A percentile compares a stretch with the other conserved stretches of the same genome.
These are phyloP conservation scores for Emergomyces pasteurianus DNA, from an alignment of 2,329 filamentous ascomycete genomes.

Conservation along the genomic window DNA sequence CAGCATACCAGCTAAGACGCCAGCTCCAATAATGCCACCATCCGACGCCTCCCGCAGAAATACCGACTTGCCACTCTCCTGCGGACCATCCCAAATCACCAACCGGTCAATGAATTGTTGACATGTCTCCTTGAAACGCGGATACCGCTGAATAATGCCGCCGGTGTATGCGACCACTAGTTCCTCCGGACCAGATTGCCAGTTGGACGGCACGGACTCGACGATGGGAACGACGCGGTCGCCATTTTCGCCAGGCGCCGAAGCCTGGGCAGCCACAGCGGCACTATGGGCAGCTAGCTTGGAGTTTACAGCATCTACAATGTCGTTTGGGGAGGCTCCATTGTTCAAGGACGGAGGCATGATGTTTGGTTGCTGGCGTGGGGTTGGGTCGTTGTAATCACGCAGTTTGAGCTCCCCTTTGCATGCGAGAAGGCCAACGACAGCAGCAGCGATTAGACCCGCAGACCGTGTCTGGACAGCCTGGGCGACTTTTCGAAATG, in stretches of 20 bases:
- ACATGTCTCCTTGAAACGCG: slow-evolving; percentile 54
- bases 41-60: slow-evolving; percentile 37
- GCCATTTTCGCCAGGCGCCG: background rate
- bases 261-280: background rate
- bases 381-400: slow-evolving; percentile 27
- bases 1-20: slow-evolving; percentile 35
- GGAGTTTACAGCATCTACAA: background rate
- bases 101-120: slow-evolving; percentile 50
- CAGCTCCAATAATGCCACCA: slow-evolving; percentile 39
- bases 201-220: slow-evolving; percentile 16
- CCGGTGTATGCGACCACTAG: slow-evolving; percentile 66
- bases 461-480: slow-evolving; percentile 62
- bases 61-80: slow-evolving; percentile 32
- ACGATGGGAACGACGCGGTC: background rate
- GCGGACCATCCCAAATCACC: slow-evolving; percentile 24
- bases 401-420: slow-evolving; percentile 51
- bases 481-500: slow-evolving; percentile 55
- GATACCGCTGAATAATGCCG: slow-evolving; percentile 62
- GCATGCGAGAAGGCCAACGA: slow-evolving; percentile 55
- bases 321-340: slow-evolving; percentile 15
- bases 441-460: slow-evolving; percentile 60
- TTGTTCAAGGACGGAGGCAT: slow-evolving; percentile 11
- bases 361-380: slow-evolving; percentile 16
- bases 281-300: background rate
- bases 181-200: slow-evolving; percentile 41